Percentiles rank a stretch among this genome's conserved stretches.
Conservation (phyloP, 352 stramenopile species). For the Globisporangium mamillatum region DNA sequence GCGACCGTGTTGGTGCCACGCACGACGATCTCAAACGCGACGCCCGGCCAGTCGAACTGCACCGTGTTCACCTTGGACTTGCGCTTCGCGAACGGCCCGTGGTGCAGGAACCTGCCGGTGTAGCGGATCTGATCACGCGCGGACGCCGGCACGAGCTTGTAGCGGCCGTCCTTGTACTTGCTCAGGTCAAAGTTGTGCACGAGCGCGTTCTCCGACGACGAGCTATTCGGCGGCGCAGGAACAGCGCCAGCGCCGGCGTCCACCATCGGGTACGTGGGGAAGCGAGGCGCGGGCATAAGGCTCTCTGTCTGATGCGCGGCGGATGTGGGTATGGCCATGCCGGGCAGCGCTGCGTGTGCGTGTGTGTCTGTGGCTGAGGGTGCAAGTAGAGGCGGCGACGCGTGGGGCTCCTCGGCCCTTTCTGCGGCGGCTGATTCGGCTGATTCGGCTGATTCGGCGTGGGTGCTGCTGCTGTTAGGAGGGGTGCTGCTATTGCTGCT, state of each 20-base stretch:
- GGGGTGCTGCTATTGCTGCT: neutral
- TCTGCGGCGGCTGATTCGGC: neutral
- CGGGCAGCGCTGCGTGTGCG: neutral
- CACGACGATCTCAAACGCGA: constrained; percentile 64
- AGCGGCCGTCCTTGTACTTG: constrained; percentile 73
- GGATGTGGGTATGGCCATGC: constrained; percentile 15
- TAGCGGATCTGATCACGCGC: constrained; percentile 72
- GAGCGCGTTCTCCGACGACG: constrained; percentile 29
- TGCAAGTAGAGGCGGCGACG: neutral
- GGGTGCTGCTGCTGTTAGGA: neutral
- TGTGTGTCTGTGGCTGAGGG: neutral
- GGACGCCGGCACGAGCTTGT: constrained; percentile 66
- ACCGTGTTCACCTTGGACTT: constrained; percentile 85
- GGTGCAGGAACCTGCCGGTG: constrained; percentile 68
- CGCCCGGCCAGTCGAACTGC: constrained; percentile 84
- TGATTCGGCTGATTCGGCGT: neutral
- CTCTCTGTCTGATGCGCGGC: neutral
- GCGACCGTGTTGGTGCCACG: constrained; percentile 53
- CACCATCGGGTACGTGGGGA: constrained; percentile 9
- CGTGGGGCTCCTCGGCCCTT: neutral
- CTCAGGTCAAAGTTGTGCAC: constrained; percentile 82
- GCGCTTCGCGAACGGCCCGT: constrained; percentile 51
- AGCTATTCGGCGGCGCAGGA: constrained; percentile 12
- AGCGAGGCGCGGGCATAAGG: constrained; percentile 2
- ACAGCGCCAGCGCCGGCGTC: neutral